Evolutionary conservation across 352 stramenopile genomes (phyloP), one percentile per base, ranked within the genome.

Genomic region (Phytophthora europaea): DNA sequence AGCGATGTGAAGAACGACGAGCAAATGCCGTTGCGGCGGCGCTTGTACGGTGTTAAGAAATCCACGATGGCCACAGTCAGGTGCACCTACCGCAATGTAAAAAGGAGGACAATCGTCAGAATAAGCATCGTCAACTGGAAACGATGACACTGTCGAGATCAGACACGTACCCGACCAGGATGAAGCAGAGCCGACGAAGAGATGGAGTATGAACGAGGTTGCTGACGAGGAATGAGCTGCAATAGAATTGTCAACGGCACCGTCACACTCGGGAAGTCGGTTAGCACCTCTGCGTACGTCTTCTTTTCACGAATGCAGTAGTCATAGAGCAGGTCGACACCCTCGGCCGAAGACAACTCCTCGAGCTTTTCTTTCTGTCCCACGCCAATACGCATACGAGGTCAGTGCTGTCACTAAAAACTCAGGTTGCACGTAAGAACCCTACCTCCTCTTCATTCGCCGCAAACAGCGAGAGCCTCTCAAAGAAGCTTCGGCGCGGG

Each of bases 271-370:
- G 83, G 79, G 50, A 99, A 98, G 61, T 98, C 94, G 10, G 74
- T 57, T 12, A 98, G 73, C 10, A 91, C 88, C 50, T 99, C 95
- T 13, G 83, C 82, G 65, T 97, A 97, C 34, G 88, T 97, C 64
- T 97, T 94, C 65, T 95, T 95, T 68, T 98, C 95, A 26, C 90
- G 88, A 43, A 96, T 95, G 79, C 91, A 97, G 75, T 98, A 99
- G 69, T 98, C 90, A 68, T 97, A 94, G n/a, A 98, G 88, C 34
- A 98, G 73, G 60, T 99, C 95, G 0, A 90, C 91, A 34, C 95
- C 95, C 43, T 93, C 90, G 1, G 92, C 82, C 13, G 90, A 97
- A 7, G 87, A 79, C 7, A 99, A 75, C 66, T 98, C 95, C 36
- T 94, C 70, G 1, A 98, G 83, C 54, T 98, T 98, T 50, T 98